These are phyloP conservation scores for Isatis lusitanica DNA, from an alignment of 441 rosid species.

Conservation along the genomic window DNA sequence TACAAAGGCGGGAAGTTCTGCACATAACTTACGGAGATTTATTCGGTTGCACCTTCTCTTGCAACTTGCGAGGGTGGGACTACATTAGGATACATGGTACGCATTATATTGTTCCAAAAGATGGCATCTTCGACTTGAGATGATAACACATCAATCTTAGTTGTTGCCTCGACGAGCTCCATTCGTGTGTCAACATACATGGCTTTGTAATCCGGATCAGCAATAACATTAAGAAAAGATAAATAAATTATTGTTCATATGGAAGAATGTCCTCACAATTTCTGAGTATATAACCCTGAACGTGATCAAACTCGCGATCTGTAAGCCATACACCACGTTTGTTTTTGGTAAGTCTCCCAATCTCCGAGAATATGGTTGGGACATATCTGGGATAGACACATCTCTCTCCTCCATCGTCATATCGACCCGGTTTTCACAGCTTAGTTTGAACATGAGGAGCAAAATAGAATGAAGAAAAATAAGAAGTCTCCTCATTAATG, in stretches of 20 bases:
- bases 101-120: too few relatives aligned
- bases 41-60: too few relatives aligned
- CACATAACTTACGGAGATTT: too few relatives aligned
- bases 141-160: too few relatives aligned
- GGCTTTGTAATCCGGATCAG: too few relatives aligned
- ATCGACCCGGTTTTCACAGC: background rate
- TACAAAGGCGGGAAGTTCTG: too few relatives aligned
- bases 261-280: background rate
- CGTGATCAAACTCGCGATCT: background rate
- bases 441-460: background rate
- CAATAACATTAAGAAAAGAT: background rate
- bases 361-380: background rate
- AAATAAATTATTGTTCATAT: background rate
- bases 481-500: background rate
- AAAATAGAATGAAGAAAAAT: background rate
- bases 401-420: background rate
- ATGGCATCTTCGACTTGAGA: too few relatives aligned
- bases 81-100: too few relatives aligned
- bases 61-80: too few relatives aligned
- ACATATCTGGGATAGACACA: background rate
- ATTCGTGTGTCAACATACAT: too few relatives aligned
- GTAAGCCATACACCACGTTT: background rate
- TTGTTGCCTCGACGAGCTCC: too few relatives aligned
- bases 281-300: background rate
- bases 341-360: background rate